Conservation (phyloP, 768 basidiomycete species). For the Agaricus subrufescens region DNA sequence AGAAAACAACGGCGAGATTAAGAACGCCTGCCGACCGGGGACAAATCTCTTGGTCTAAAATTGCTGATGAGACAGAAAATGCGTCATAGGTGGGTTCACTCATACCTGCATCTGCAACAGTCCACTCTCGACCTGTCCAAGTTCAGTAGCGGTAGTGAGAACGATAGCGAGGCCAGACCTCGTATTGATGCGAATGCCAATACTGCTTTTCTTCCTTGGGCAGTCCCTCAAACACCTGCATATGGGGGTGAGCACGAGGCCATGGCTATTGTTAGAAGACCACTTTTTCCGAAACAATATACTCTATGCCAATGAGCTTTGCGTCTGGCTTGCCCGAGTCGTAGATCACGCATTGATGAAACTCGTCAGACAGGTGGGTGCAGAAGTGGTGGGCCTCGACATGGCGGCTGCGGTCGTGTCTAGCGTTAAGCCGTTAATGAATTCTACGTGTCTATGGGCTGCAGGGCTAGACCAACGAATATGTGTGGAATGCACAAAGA, state of each 20-base stretch:
- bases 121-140: conserved; percentile 7
- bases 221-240: conserved; percentile 4
- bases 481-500: conserved; percentile 10
- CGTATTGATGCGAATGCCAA: conserved; percentile 11
- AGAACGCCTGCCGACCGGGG: background rate
- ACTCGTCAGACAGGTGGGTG: conserved; percentile 9
- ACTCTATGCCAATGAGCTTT: conserved; percentile 9
- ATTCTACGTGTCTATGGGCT: background rate
- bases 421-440: background rate
- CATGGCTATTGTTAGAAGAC: background rate
- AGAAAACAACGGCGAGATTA: background rate
- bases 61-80: background rate
- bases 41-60: background rate
- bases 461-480: background rate
- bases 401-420: conserved; percentile 8
- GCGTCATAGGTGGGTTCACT: background rate
- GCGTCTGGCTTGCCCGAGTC: conserved; percentile 6
- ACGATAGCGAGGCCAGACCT: background rate
- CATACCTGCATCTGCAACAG: conserved; percentile 3
- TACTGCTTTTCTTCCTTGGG: conserved; percentile 8
- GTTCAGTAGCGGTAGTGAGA: background rate
- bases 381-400: conserved; percentile 10
- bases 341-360: conserved; percentile 10
- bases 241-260: background rate
- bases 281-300: conserved; percentile 11